phyloP scores from a whole-genome alignment of 177 flowering plant genomes.

The Vitis hybrid region DNA sequence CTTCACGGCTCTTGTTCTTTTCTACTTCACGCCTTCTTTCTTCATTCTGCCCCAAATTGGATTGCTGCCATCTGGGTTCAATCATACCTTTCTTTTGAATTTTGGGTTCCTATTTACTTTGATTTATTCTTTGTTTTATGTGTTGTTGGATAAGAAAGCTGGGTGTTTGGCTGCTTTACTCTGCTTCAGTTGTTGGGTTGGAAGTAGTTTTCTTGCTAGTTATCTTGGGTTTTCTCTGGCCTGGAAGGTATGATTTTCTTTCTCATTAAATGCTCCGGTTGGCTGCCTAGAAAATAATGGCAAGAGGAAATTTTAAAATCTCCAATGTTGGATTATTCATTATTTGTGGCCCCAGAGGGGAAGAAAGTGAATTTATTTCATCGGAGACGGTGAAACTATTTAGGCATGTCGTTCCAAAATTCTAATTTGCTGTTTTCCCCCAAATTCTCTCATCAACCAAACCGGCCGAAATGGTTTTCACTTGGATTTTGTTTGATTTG shows the following conservation, averaged over 20 bases:
- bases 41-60: constrained; percentile 21
- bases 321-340: background rate
- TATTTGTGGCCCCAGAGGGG: background rate
- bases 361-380: too few species aligned
- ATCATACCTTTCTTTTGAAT: constrained; percentile 37
- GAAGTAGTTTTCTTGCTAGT: constrained; percentile 48
- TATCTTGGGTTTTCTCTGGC: constrained; percentile 76
- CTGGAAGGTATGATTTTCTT: constrained; percentile 53
- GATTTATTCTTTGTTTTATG: constrained; percentile 56
- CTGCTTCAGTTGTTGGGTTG: constrained; percentile 80
- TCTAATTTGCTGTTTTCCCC: too few species aligned
- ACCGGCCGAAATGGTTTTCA: too few species aligned
- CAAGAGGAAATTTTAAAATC: background rate
- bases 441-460: too few species aligned
- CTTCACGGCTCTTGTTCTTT: constrained; percentile 57
- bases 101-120: constrained; percentile 56
- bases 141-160: constrained; percentile 70
- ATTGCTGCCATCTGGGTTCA: constrained; percentile 14
- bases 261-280: background rate
- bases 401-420: too few species aligned
- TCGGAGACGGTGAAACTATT: too few species aligned
- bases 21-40: constrained; percentile 61
- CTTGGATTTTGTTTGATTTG: too few species aligned
- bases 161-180: constrained; percentile 84
- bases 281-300: constrained; percentile 13